Evolutionary conservation across 495 filamentous ascomycete genomes (phyloP), one percentile per base, ranked within the genome.

Genomic region (Penicillium canescens): DNA sequence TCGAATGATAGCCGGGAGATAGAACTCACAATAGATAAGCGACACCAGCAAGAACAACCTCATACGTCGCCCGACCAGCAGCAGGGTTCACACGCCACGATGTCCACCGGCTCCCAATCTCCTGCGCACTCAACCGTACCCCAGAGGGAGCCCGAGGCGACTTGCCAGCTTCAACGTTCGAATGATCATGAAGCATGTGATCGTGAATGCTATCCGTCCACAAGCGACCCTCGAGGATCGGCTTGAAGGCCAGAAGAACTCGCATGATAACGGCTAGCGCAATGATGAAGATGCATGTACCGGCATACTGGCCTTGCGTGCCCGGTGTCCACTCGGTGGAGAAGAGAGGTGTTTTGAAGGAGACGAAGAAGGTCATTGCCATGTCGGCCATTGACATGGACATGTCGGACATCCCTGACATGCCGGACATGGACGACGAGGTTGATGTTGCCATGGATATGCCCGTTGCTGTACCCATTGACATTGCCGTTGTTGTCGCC

Each of bases 331-430:
- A 69, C 35, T 45, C 26, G 1, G 39, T 44, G 1, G 66, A 54
- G 46, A 52, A 69, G 21, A 67, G 63, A n/a, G 64, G 54, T 8
- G 66, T 67, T 41, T 49, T 46, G 38, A 51, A 48, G 0, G 63
- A 67, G 45, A 56, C 61, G 52, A 69, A 69, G 55, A 69, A 69
- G 9, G 58, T 62, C 66, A 69, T 69, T 16, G 54, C 37, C 66
- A 69, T 67, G 14, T 55, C 52, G n/a, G 65, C 55, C 63, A 64
- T 67, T 42, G 48, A 50, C 61, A 64, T 63, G 6, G 59, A 49
- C 42, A 54, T 54, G 13, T 52, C 54, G 3, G 56, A 59, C 28
- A 31, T 31, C 4, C 9, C 20, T 20, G 23, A 31, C 55, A 62
- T 62, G 6, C 43, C 50, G 0, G 55, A 52, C 40, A 43, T 55